These are phyloP conservation scores for Plasmodium blacklocki DNA, from an alignment of 169 alveolate genomes.

Conservation along the genomic window DNA sequence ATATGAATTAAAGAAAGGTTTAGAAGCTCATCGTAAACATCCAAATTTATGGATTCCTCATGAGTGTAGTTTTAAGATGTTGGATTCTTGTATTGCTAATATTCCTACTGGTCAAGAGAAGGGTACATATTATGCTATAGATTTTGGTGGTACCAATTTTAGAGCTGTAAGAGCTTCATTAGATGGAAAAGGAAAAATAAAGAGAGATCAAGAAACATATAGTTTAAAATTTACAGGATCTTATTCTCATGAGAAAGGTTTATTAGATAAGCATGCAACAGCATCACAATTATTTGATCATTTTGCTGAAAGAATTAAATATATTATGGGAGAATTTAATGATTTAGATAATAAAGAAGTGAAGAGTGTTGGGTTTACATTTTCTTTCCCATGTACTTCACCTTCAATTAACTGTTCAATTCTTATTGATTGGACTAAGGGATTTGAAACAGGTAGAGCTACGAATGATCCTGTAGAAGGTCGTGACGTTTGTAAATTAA, in stretches of 20 bases:
- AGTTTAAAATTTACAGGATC: conserved; percentile 83
- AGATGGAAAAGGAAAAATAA: conserved; percentile 87
- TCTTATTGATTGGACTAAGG: conserved; percentile 93
- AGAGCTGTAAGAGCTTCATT: conserved; percentile 89
- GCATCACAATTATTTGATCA: conserved; percentile 89
- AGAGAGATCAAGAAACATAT: conserved; percentile 82
- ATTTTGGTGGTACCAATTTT: conserved; percentile 92
- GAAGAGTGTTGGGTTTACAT: conserved; percentile 87
- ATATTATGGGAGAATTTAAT: conserved; percentile 85
- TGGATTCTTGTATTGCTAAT: conserved; percentile 88
- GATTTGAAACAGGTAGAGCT: conserved; percentile 92
- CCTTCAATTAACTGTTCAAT: conserved; percentile 83
- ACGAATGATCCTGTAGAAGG: conserved; percentile 93
- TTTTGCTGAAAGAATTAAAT: conserved; percentile 83
- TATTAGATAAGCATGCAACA: conserved; percentile 87
- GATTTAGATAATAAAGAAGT: conserved; percentile 62
- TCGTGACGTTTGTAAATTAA: conserved; percentile 89
- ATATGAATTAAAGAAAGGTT: conserved; percentile 81
- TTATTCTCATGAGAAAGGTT: conserved; percentile 84
- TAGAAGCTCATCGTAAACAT: conserved; percentile 85
- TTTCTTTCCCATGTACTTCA: conserved; percentile 90
- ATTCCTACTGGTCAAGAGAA: conserved; percentile 91
- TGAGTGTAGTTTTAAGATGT: conserved; percentile 88
- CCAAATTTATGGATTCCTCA: conserved; percentile 86
- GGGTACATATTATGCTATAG: conserved; percentile 92